Base-by-base conservation (phyloP, 768 basidiomycete genomes). In the Mycena polygramma region DNA sequence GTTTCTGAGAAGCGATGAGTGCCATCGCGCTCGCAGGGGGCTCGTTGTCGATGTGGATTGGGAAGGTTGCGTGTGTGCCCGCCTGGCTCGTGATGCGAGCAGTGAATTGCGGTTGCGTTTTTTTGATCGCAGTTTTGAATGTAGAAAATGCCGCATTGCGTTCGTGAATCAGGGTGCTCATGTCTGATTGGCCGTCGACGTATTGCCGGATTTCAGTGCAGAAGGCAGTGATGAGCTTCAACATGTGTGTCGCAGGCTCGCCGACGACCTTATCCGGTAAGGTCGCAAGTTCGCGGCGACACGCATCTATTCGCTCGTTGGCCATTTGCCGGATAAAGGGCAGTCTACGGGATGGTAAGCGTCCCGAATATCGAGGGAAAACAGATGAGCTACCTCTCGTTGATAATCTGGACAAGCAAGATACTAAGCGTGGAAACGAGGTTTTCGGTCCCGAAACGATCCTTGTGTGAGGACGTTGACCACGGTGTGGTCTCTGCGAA, bases 201-300 rank as follows among this genome's bases (percentile, higher is more conserved):
- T 73, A 74, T 17, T 69, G 73, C 30, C 76, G 72, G 9, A 85
- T 69, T 9, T 78, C 74, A 9, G 75, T 74, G 65, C 77, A 78
- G 59, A 85, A 82, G 9, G 65, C 63, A 8, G 80, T 82, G 45
- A 85, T 63, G 0, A 84, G 73, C 11, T 73, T 77, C 9, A 84
- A 71, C 71, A 83, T 78, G 66, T 81, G 79, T 4, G 80, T 80
- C 4, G 81, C 77, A 7, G 85, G 83, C 15, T 85, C 83, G 8
- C 71, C 73, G 7, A 75, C 74, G 22, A 82, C 73, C 10, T 73
- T 74, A 10, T 73, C 72, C 1, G 84, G 84, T 9, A 84, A 68
- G 2, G 37, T 61, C 0, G 57, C 53, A 0, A 84, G 72, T 30
- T 81, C 79, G 9, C 39, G 26, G 10, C 62, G 71, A 53, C 81